Evolutionary conservation across 2,329 filamentous ascomycete genomes (phyloP).

Genomic region (Rhexocercosporidium sp.): DNA sequence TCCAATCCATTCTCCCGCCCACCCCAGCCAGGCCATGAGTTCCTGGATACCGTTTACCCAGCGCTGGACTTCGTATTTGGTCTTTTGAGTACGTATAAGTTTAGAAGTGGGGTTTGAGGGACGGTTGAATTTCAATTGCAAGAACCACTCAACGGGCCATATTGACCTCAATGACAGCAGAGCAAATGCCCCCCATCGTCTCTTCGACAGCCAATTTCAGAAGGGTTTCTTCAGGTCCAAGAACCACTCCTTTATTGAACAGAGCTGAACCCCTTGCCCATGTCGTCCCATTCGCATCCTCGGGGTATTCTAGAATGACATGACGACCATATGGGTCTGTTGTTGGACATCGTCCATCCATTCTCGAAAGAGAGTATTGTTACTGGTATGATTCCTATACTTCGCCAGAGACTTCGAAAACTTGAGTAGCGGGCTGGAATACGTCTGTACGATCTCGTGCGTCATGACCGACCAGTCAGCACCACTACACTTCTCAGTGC

Average conservation of each 20-base stretch:
- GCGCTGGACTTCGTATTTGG: conserved; percentile 36
- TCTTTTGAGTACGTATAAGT: background rate
- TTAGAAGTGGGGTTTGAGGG: background rate
- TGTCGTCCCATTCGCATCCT: conserved; percentile 14
- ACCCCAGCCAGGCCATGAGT: conserved; percentile 56
- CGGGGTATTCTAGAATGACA: conserved; percentile 54
- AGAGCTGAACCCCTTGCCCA: conserved; percentile 44
- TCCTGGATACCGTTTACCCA: conserved; percentile 43
- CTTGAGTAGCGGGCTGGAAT: conserved; percentile 43
- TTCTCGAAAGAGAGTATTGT: conserved; percentile 36
- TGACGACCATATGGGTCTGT: conserved; percentile 50
- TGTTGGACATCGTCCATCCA: conserved; percentile 45
- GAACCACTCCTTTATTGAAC: conserved; percentile 40
- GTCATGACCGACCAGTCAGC: conserved; percentile 52
- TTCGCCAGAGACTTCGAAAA: conserved; percentile 40
- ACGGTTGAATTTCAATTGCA: conserved; percentile 42
- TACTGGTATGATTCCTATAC: conserved; percentile 32
- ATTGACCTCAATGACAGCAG: conserved; percentile 48
- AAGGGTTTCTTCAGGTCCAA: conserved; percentile 45
- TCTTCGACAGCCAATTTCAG: conserved; percentile 49
- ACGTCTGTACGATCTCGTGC: conserved; percentile 49
- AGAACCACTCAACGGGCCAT: conserved; percentile 49
- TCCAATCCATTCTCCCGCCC: conserved; percentile 52
- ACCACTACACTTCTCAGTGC: conserved; percentile 43
- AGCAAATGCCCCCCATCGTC: conserved; percentile 48